Evolutionary conservation across 2,329 filamentous ascomycete genomes (phyloP), one percentile per base, ranked within the genome.

Genomic region (Pleochaeta shiraiana): DNA sequence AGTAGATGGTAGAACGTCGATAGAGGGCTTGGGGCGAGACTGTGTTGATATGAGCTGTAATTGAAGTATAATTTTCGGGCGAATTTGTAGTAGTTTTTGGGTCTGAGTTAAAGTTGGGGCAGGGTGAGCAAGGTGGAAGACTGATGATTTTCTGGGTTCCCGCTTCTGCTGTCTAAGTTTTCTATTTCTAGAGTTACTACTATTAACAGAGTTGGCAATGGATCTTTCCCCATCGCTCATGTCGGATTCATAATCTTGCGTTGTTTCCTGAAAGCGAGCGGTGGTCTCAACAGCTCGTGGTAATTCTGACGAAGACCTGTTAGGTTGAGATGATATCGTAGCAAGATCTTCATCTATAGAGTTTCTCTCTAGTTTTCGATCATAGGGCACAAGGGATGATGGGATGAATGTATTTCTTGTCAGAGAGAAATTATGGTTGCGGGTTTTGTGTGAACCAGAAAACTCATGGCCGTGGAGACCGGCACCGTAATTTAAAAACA

Each of bases 1-100:
- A n/a, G 81, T 81, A 1, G 84, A 83, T 0, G 87, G 86, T 50
- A 90, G 79, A n/a, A 89, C 81, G 69, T 92, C 87, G 67, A 88
- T 83, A 3, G 82, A 80, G 0, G 87, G 87, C 63, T 79, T 78
- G 0, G 86, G 85, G 28, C 87, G 81, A 19, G 77, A 77, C 66
- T 82, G 79, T 47, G 78, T 74, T 1, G 79, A 77, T n/a, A 89
- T 73, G 65, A 82, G 79, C 70, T 90, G 87, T 19, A 91, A 76
- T 72, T 92, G 87, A 5, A 91, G 78, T 5, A 90, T 75, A 21
- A 90, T 75, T 63, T 82, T 82, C 12, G 87, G 86, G 19, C 86
- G 81, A 33, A 87, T 77, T 69, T 85, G 82, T 16, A 86, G 77
- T 14, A 74, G 65, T n/a, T 68, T 68, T 71, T 86, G 86, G 70